phyloP scores from a whole-genome alignment of 768 basidiomycete genomes.

The Mrakia gelida region DNA sequence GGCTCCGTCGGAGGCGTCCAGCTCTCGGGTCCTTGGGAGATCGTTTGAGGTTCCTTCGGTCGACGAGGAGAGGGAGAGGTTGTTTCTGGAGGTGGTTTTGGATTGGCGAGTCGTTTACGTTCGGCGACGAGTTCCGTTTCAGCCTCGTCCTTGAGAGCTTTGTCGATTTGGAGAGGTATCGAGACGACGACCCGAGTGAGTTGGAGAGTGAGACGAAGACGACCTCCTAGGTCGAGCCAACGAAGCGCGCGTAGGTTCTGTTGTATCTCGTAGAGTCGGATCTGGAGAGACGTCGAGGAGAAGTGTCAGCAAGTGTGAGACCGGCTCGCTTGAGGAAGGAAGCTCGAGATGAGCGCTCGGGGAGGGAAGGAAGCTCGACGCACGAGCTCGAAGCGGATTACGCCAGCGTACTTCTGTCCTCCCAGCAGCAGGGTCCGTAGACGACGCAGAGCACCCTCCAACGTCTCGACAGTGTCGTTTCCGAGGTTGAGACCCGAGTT shows the following conservation, averaged over 20 bases:
- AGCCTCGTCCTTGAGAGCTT: slow-evolving; percentile 28
- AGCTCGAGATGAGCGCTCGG: not conserved
- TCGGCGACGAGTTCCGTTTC: slow-evolving; percentile 26
- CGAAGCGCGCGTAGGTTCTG: slow-evolving; percentile 67
- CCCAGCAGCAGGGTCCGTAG: slow-evolving; percentile 72
- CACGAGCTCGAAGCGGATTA: slow-evolving; percentile 52
- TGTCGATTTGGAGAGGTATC: slow-evolving; percentile 29
- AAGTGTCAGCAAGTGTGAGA: slow-evolving; percentile 32
- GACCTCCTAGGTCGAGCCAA: slow-evolving; percentile 70
- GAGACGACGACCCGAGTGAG: slow-evolving; percentile 44
- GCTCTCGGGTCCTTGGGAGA: slow-evolving; percentile 51
- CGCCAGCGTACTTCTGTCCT: slow-evolving; percentile 66
- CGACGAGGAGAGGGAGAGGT: slow-evolving; percentile 56
- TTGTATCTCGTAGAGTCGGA: slow-evolving; percentile 76
- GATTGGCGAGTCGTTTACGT: slow-evolving; percentile 23
- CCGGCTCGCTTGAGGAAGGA: too few species aligned
- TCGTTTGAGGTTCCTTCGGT: slow-evolving; percentile 72
- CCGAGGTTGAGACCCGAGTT: slow-evolving; percentile 72
- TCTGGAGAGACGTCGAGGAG: slow-evolving; percentile 50
- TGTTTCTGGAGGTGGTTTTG: not conserved
- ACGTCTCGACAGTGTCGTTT: slow-evolving; percentile 70
- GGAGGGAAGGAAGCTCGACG: not conserved
- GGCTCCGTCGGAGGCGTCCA: not conserved
- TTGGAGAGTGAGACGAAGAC: slow-evolving; percentile 69
- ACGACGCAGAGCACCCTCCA: slow-evolving; percentile 64